Percentiles rank a stretch among this genome's conserved stretches.
Evolutionary conservation across 352 stramenopile genomes (phyloP).

Genomic region (Pythium sukuiense): DNA sequence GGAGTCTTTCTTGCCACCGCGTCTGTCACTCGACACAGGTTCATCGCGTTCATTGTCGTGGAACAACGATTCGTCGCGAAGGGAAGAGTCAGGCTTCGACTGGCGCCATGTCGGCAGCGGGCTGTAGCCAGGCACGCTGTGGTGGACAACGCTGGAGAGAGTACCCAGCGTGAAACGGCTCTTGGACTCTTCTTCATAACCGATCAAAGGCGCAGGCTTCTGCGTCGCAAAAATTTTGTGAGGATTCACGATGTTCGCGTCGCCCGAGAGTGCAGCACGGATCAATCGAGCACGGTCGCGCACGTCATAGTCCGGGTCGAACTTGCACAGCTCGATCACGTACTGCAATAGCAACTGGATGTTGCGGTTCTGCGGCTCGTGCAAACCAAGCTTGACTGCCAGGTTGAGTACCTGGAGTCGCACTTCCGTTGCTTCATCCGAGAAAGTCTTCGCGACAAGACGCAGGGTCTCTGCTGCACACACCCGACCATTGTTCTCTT

Average conservation of each 20-base stretch:
- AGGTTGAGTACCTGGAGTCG: slow-evolving; percentile 93
- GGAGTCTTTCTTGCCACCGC: slow-evolving; percentile 23
- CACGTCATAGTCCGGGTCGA: slow-evolving; percentile 92
- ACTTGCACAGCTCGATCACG: slow-evolving; percentile 92
- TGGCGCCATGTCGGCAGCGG: slow-evolving; percentile 72
- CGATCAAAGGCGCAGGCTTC: slow-evolving; percentile 79
- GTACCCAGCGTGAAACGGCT: slow-evolving; percentile 83
- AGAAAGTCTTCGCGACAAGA: slow-evolving; percentile 87
- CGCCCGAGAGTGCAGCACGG: slow-evolving; percentile 61
- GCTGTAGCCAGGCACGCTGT: slow-evolving; percentile 84
- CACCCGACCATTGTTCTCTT: slow-evolving; percentile 58
- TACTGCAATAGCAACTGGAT: slow-evolving; percentile 87
- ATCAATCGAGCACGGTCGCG: slow-evolving; percentile 90
- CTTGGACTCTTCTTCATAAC: slow-evolving; percentile 71
- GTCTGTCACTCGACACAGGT: slow-evolving; percentile 14
- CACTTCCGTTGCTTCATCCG: slow-evolving; percentile 85
- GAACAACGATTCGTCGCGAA: slow-evolving; percentile 73
- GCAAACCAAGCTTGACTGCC: slow-evolving; percentile 87
- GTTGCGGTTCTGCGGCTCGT: slow-evolving; percentile 63
- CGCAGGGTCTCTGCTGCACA: slow-evolving; percentile 85
- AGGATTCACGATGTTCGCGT: slow-evolving; percentile 56
- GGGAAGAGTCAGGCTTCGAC: slow-evolving; percentile 58
- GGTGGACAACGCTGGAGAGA: slow-evolving; percentile 84
- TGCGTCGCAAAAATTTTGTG: slow-evolving; percentile 78
- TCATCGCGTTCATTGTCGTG: slow-evolving; percentile 32